Conservation (phyloP, 805 yeast species). For the Grigorovia yakushimaensis region DNA sequence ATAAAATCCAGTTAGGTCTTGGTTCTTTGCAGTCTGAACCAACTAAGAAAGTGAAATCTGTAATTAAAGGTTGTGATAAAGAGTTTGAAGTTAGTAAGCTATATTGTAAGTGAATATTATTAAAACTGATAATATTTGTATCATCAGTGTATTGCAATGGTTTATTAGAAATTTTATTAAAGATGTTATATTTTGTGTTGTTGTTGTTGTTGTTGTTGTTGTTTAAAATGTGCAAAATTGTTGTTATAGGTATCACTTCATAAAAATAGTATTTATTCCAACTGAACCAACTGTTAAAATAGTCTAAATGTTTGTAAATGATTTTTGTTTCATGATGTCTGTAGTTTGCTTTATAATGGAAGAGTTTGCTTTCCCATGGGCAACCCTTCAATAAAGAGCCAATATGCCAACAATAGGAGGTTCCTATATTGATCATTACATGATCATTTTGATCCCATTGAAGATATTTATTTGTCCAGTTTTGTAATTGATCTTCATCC, state of each 20-base stretch:
- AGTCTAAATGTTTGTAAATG: neutral
- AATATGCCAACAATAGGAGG: constrained; percentile 13
- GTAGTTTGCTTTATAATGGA: neutral
- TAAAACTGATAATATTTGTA: too few relatives aligned
- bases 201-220: neutral
- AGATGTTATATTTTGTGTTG: neutral
- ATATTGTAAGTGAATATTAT: neutral
- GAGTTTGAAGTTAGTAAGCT: neutral
- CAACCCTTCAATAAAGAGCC: constrained; percentile 11
- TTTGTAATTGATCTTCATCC: too few relatives aligned
- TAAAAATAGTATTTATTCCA: too few relatives aligned
- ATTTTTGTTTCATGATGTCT: neutral
- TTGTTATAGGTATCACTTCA: too few relatives aligned
- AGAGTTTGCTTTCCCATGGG: neutral
- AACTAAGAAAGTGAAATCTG: constrained; percentile 59
- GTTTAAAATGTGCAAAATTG: too few relatives aligned
- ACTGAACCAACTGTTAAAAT: neutral
- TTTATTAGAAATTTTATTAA: neutral
- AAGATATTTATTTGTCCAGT: too few relatives aligned
- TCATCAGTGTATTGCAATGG: neutral
- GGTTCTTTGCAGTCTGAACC: constrained; percentile 72
- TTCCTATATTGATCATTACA: constrained; percentile 14
- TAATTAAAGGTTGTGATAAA: constrained; percentile 7
- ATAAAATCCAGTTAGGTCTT: constrained; percentile 54
- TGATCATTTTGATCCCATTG: too few relatives aligned